These are phyloP conservation scores for Pholiota molesta DNA, from an alignment of 768 basidiomycete genomes.

Conservation along the genomic window DNA sequence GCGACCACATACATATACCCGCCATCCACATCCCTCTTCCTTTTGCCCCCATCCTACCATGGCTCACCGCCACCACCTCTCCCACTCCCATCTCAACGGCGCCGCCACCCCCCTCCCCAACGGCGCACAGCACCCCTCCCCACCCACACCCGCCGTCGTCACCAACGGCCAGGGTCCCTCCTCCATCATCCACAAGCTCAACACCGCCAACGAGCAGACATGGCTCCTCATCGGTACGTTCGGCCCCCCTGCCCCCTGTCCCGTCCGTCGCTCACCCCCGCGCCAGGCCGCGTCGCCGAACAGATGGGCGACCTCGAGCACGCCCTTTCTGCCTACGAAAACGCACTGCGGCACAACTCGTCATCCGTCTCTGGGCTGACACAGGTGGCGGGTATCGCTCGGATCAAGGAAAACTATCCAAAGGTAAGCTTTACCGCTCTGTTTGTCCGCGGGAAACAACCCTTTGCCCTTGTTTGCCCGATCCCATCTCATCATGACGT, in stretches of 20 bases:
- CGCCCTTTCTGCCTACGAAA: slow-evolving; percentile 92
- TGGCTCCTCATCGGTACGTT: slow-evolving; percentile 89
- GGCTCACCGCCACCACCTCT: slow-evolving; percentile 52
- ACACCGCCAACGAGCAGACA: slow-evolving; percentile 89
- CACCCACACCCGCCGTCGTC: slow-evolving; percentile 43
- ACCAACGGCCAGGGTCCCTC: slow-evolving; percentile 38
- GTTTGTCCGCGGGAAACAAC: slow-evolving; percentile 41
- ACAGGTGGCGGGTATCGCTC: slow-evolving; percentile 93
- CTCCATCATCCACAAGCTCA: slow-evolving; percentile 73
- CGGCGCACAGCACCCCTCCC: slow-evolving; percentile 49
- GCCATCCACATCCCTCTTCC: slow-evolving; percentile 46
- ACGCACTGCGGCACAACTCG: slow-evolving; percentile 94
- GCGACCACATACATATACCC: slow-evolving; percentile 51
- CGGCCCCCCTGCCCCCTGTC: slow-evolving; percentile 9
- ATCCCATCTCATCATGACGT: slow-evolving; percentile 44
- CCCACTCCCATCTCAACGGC: slow-evolving; percentile 33
- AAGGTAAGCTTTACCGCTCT: slow-evolving; percentile 62
- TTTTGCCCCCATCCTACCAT: slow-evolving; percentile 51
- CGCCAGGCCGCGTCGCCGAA: slow-evolving; percentile 89
- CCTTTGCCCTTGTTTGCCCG: slow-evolving; percentile 34
- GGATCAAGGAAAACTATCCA: slow-evolving; percentile 97
- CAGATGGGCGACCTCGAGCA: slow-evolving; percentile 94
- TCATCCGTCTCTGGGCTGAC: slow-evolving; percentile 88
- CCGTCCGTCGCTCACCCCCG: slow-evolving; percentile 17
- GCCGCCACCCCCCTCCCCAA: slow-evolving; percentile 53